These are phyloP conservation scores for Vicia villosa DNA, from an alignment of 306 rosid species.

Conservation along the genomic window DNA sequence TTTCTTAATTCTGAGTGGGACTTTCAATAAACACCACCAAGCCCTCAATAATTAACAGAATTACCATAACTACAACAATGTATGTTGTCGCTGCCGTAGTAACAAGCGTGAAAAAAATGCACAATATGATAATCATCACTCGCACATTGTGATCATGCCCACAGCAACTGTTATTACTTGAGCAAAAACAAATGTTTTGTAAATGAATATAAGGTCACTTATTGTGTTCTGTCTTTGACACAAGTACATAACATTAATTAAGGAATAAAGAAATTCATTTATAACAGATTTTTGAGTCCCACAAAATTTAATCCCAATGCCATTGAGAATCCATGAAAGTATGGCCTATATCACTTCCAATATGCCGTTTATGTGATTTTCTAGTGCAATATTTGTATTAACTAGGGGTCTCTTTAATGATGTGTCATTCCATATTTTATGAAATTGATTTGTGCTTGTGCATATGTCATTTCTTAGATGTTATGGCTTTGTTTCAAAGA, in stretches of 20 bases:
- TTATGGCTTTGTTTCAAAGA: conserved; percentile 7
- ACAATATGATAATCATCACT: background rate
- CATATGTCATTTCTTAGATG: background rate
- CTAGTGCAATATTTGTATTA: conserved; percentile 19
- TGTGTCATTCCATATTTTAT: conserved; percentile 14
- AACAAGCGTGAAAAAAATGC: conserved; percentile 15
- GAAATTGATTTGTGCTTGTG: conserved; percentile 5
- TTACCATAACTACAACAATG: background rate
- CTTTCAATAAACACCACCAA: conserved; percentile 14
- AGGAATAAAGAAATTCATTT: background rate
- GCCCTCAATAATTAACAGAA: conserved; percentile 22
- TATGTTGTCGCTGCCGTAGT: background rate
- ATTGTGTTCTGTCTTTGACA: background rate
- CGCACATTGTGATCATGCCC: background rate
- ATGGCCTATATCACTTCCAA: conserved; percentile 6
- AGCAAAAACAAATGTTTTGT: conserved; percentile 2
- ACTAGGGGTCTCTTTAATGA: conserved; percentile 7
- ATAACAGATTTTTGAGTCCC: conserved; percentile 13
- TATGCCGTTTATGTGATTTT: background rate
- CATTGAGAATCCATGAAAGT: conserved; percentile 21
- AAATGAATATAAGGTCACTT: background rate
- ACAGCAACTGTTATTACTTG: background rate
- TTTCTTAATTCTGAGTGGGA: background rate
- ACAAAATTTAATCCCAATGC: conserved; percentile 6
- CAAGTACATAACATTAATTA: background rate